Conservation (phyloP, 2,329 filamentous ascomycete genomes). For the Diaporthe nobilis region DNA sequence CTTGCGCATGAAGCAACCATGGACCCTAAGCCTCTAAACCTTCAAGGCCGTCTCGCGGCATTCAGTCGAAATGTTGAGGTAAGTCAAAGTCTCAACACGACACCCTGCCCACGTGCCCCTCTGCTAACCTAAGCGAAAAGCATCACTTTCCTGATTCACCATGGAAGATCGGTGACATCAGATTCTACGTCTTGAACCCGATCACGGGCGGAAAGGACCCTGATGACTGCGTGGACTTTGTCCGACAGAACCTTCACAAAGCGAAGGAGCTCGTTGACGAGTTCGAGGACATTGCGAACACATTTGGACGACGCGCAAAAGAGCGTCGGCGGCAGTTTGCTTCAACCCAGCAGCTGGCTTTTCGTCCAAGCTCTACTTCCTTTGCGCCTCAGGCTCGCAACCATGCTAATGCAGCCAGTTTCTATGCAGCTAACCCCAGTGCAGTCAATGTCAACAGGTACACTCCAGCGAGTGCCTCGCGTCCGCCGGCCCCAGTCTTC, state of each 20-base stretch:
- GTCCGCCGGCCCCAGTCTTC: background rate
- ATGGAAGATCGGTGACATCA: fast-evolving
- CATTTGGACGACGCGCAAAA: background rate
- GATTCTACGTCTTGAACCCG: background rate
- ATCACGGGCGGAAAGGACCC: background rate
- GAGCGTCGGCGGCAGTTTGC: background rate
- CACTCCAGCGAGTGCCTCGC: too few species aligned
- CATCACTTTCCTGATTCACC: background rate
- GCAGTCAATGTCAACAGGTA: background rate
- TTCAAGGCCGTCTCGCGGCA: background rate
- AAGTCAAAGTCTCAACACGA: background rate
- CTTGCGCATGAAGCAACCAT: background rate
- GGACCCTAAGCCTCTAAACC: background rate
- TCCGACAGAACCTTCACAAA: background rate
- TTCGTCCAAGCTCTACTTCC: background rate
- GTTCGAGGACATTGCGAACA: background rate
- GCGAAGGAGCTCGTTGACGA: background rate
- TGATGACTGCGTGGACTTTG: background rate
- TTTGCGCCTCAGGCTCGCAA: background rate
- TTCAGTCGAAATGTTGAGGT: background rate
- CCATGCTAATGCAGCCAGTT: background rate
- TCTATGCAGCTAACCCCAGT: background rate
- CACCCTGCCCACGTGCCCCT: background rate
- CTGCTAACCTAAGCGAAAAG: background rate
- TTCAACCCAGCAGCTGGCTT: background rate